Evolutionary conservation across 108 stramenopile genomes (phyloP).

Genomic region (Cyclotella choctawhatcheeana): DNA sequence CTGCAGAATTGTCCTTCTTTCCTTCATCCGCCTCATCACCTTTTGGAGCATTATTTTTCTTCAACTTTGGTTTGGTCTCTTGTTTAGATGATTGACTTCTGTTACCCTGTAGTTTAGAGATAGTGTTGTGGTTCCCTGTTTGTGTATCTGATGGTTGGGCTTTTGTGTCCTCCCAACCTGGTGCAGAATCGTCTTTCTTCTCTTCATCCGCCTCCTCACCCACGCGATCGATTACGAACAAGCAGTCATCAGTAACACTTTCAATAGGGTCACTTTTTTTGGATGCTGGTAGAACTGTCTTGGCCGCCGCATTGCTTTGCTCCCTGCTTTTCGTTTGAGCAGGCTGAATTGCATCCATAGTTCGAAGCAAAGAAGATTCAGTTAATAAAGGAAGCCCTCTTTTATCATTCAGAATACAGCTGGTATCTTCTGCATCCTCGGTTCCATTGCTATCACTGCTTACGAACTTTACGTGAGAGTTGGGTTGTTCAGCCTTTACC

Average conservation of each 20-base stretch:
- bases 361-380: conserved; percentile 46
- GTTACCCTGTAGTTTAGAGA: too few relatives aligned
- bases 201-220: conserved; percentile 34
- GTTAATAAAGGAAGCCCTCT: conserved; percentile 41
- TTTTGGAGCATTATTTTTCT: neutral
- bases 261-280: conserved; percentile 15
- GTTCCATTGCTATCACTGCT: conserved; percentile 28
- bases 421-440: neutral
- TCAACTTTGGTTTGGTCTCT: too few relatives aligned
- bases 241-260: conserved; percentile 18
- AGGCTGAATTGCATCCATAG: conserved; percentile 50
- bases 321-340: conserved; percentile 7
- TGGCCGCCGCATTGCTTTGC: neutral
- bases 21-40: neutral
- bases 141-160: too few relatives aligned
- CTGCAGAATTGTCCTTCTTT: neutral
- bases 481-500: conserved; percentile 44
- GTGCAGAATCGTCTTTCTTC: neutral
- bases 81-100: too few relatives aligned
- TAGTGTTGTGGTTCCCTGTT: too few relatives aligned
- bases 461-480: conserved; percentile 27
- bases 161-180: neutral
- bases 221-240: conserved; percentile 79
- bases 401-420: neutral
- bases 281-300: neutral